Base-by-base conservation (phyloP, 1,139 yeast genomes). In the Debaryomycetaceae sp. region DNA sequence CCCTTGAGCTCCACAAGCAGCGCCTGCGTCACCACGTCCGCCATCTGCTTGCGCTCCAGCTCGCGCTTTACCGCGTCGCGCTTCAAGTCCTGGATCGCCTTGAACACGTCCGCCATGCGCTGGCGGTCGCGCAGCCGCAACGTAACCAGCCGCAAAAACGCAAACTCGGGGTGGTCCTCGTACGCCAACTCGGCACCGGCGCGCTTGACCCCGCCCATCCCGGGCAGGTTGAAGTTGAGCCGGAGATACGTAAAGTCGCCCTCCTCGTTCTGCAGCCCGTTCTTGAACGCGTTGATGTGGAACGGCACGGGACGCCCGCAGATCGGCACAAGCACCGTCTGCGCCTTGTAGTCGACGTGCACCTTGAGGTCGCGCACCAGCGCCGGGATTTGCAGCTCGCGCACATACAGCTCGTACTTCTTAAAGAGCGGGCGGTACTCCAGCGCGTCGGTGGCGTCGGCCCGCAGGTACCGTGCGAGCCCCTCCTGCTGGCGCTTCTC, bases 221-320 rank as follows among this genome's bases (percentile, higher is more conserved):
- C 96, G 1, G 98, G 98, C 1, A 96, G 82, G 54, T 89, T 82
- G 66, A 91, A 88, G 56, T 91, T 91, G 48, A 91, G 71, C 57
- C 98, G 77, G 48, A 91, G 59, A 50, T 85, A 89, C 2, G 95
- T 89, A 54, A 75, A 88, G 44, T 89, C 97, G 28, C 97, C 97
- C 63, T 93, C 98, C 50, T 91, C 98, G 44, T 83, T 86, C 51
- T 88, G 91, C 16, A 95, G 83, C 30, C 96, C 97, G 55, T 86
- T 89, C 53, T 89, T 91, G 60, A 85, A 89, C 6, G 96, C 70
- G 51, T 88, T 86, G 48, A 91, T 88, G 55, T 91, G 98, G 69
- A 91, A 89, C 18, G 98, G 98, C 30, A 93, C 98, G 2, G 98
- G 96, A 50, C 98, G 75, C 39, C 98, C 98, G 48, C 83, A 78